A percentile compares a stretch with the other conserved stretches of the same genome.
These are phyloP conservation scores for Aureobasidium sp. DNA, from an alignment of 2,329 filamentous ascomycete genomes.

Conservation along the genomic window DNA sequence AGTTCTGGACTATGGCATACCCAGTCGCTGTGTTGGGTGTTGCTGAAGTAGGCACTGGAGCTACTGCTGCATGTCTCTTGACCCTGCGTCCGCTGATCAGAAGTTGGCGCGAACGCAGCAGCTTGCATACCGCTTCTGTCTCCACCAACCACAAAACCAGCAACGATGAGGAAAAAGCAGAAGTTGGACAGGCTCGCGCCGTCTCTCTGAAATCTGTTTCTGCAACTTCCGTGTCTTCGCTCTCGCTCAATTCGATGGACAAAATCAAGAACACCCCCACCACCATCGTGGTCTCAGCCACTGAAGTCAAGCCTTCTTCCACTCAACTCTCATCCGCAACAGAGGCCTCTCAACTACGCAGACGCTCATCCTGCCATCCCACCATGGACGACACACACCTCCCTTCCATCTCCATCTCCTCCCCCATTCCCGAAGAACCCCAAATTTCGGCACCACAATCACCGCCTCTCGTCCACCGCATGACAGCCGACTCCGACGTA, in stretches of 20 bases:
- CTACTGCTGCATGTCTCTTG: slow-evolving; percentile 24
- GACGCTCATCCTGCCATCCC: neutral
- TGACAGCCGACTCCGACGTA: neutral
- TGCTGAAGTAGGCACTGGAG: slow-evolving; percentile 25
- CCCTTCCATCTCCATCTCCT: neutral
- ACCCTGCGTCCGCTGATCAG: slow-evolving; percentile 25
- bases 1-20: slow-evolving; percentile 16
- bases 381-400: neutral
- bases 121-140: neutral
- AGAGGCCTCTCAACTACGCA: neutral
- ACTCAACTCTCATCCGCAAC: neutral
- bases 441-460: neutral
- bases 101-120: neutral
- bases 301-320: neutral
- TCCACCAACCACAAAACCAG: neutral
- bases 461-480: neutral
- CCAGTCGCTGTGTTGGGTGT: slow-evolving; percentile 18
- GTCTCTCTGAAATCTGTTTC: neutral
- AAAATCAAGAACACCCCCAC: neutral
- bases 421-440: neutral
- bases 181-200: neutral
- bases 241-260: neutral
- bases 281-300: neutral
- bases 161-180: neutral
- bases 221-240: neutral